Evolutionary conservation across 192 early-diverging fungal species (phyloP).

Genomic region (Coemansia guatemalensis): DNA sequence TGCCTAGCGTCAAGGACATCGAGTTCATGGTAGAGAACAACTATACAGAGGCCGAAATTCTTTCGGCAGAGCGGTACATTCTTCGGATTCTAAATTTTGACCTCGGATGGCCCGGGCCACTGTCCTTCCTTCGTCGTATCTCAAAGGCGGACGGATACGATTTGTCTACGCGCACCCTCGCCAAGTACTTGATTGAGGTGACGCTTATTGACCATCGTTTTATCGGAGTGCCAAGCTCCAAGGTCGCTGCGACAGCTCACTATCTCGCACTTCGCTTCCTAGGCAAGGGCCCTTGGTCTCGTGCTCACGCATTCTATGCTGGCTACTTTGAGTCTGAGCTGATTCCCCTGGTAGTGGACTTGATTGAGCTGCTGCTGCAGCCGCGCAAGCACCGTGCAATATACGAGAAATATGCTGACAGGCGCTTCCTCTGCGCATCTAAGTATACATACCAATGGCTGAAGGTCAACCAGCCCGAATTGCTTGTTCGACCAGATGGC

Average conservation of each 20-base stretch:
- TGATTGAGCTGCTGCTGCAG: slow-evolving; percentile 56
- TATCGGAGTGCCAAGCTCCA: slow-evolving; percentile 47
- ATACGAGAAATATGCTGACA: slow-evolving; percentile 50
- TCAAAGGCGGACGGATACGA: slow-evolving; percentile 63
- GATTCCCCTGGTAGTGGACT: slow-evolving; percentile 36
- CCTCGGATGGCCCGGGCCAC: slow-evolving; percentile 58
- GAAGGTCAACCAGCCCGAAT: slow-evolving; percentile 4
- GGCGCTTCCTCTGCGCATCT: slow-evolving; percentile 41
- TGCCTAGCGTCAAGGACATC: slow-evolving; percentile 56
- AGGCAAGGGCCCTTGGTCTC: slow-evolving; percentile 49
- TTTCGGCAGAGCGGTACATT: slow-evolving; percentile 60
- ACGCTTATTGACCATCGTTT: slow-evolving; percentile 60
- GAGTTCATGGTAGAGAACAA: slow-evolving; percentile 51
- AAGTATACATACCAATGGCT: slow-evolving; percentile 42
- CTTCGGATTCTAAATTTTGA: slow-evolving; percentile 59
- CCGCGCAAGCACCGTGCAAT: slow-evolving; percentile 42
- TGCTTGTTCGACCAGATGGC: background rate
- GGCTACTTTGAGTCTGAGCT: slow-evolving; percentile 70
- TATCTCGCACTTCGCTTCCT: slow-evolving; percentile 50
- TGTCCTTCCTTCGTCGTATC: slow-evolving; percentile 60
- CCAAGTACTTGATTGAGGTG: slow-evolving; percentile 63
- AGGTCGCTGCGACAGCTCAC: slow-evolving; percentile 52
- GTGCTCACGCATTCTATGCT: slow-evolving; percentile 61
- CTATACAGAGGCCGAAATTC: slow-evolving; percentile 51
- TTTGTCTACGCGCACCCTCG: slow-evolving; percentile 54